Evolutionary conservation across 768 basidiomycete genomes (phyloP).

Genomic region (Russula lepida): DNA sequence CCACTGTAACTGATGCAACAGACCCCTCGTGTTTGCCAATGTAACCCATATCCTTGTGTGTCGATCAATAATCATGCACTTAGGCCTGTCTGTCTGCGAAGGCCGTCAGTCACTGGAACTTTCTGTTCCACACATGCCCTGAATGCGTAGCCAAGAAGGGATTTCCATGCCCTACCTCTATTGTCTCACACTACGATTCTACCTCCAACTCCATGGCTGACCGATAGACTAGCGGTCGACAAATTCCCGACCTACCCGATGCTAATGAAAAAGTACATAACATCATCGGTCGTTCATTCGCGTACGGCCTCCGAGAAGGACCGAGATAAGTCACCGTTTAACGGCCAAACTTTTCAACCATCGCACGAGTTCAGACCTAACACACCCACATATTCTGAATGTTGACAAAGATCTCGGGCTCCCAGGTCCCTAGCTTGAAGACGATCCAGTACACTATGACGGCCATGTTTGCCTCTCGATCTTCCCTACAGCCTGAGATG

Average conservation of each 20-base stretch:
- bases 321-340: neutral
- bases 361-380: neutral
- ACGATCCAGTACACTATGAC: too few species aligned
- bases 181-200: neutral
- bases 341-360: neutral
- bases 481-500: too few species aligned
- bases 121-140: neutral
- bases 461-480: too few species aligned
- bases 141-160: neutral
- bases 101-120: too few species aligned
- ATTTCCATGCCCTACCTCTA: neutral
- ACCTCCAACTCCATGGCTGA: neutral
- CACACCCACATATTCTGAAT: neutral
- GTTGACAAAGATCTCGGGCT: neutral
- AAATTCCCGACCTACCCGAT: neutral
- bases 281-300: too few species aligned
- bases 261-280: neutral
- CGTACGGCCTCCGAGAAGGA: too few species aligned
- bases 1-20: neutral
- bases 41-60: neutral
- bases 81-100: too few species aligned
- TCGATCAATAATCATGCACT: neutral
- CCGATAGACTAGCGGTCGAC: neutral
- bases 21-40: neutral
- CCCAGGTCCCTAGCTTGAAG: too few species aligned